phyloP scores from a whole-genome alignment of 495 filamentous ascomycete genomes.

The Hypoxylon perforatum region DNA sequence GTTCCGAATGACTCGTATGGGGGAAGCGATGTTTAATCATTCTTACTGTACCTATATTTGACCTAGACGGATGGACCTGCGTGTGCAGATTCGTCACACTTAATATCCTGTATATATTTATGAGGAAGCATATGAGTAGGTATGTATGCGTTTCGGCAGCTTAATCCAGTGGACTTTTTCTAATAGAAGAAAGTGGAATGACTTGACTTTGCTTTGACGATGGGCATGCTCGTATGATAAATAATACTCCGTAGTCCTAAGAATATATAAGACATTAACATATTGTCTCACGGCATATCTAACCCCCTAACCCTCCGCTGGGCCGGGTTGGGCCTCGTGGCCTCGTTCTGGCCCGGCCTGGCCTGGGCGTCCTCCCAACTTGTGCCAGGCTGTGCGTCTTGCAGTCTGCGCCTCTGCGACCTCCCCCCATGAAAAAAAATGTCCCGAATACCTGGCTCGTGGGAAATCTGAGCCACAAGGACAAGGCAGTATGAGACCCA shows the following conservation, averaged over 20 bases:
- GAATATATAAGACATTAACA: constrained; percentile 20
- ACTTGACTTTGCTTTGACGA: background rate
- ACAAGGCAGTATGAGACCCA: constrained; percentile 16
- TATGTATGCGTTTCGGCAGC: background rate
- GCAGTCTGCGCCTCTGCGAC: constrained; percentile 7
- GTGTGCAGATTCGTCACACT: constrained; percentile 4
- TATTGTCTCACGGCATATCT: constrained; percentile 18
- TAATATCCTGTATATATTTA: constrained; percentile 22
- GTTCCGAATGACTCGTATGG: constrained; percentile 30
- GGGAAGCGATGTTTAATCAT: background rate
- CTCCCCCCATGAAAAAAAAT: no score
- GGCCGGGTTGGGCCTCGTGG: background rate
- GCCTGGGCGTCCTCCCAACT: no score
- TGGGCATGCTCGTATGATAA: background rate
- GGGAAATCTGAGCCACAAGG: constrained; percentile 39
- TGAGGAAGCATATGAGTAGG: background rate
- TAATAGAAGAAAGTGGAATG: constrained; percentile 13
- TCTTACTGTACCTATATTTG: constrained; percentile 21
- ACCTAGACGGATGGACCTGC: constrained; percentile 7
- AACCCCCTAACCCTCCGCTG: constrained; percentile 5
- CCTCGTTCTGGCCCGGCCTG: constrained; percentile 14
- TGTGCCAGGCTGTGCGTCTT: constrained; percentile 9
- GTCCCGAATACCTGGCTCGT: constrained; percentile 31
- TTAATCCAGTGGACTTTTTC: constrained; percentile 2
- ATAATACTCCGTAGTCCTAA: background rate